These are phyloP conservation scores for Agaricus sinodeliciosus DNA, from an alignment of 768 basidiomycete genomes.

Conservation along the genomic window DNA sequence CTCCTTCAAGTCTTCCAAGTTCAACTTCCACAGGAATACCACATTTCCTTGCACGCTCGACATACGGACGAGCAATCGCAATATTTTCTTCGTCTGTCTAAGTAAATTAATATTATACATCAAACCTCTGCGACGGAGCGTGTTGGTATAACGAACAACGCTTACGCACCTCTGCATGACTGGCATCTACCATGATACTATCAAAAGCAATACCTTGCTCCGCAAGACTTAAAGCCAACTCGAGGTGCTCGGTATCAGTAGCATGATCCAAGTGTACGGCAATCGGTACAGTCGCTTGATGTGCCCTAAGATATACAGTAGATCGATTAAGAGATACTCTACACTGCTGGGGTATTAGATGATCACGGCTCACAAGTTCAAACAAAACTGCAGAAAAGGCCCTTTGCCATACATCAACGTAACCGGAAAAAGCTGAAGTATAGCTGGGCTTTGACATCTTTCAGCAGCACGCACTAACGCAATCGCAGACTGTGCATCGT, in stretches of 20 bases:
- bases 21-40: slow-evolving; percentile 42
- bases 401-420: slow-evolving; percentile 40
- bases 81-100: slow-evolving; percentile 46
- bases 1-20: slow-evolving; percentile 41
- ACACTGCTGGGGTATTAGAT: not conserved
- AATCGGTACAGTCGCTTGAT: slow-evolving; percentile 40
- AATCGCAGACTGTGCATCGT: slow-evolving; percentile 38
- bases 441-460: slow-evolving; percentile 36
- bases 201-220: slow-evolving; percentile 41
- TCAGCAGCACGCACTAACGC: slow-evolving; percentile 42
- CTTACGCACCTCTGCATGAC: slow-evolving; percentile 34
- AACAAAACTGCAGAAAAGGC: slow-evolving; percentile 38
- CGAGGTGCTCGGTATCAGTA: slow-evolving; percentile 37
- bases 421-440: slow-evolving; percentile 39
- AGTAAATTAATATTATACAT: not conserved
- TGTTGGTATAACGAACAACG: not conserved
- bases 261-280: slow-evolving; percentile 45
- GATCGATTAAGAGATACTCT: not conserved
- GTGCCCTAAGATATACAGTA: slow-evolving; percentile 24
- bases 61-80: slow-evolving; percentile 33
- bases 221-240: slow-evolving; percentile 37
- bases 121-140: no score
- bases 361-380: slow-evolving; percentile 26
- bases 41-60: slow-evolving; percentile 32
- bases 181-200: slow-evolving; percentile 46